These are phyloP conservation scores for Quercus lobata DNA, from an alignment of 331 rosid species.

Conservation along the genomic window DNA sequence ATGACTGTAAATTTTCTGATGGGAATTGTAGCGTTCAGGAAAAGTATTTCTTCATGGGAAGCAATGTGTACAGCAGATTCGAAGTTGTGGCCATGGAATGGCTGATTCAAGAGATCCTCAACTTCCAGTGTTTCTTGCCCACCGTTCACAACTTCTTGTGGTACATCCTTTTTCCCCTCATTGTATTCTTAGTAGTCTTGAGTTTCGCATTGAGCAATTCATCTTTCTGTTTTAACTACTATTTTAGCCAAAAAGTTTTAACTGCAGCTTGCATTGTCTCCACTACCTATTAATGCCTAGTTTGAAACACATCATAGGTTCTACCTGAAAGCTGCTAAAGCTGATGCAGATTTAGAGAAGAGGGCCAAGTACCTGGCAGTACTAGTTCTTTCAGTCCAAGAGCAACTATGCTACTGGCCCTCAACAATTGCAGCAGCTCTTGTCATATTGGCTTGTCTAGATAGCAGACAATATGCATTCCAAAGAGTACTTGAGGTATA, in stretches of 20 bases:
- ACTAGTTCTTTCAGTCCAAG: slow-evolving; percentile 55
- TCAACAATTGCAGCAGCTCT: slow-evolving; percentile 93
- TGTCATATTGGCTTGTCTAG: slow-evolving; percentile 75
- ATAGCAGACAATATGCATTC: slow-evolving; percentile 40
- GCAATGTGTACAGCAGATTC: slow-evolving; percentile 52
- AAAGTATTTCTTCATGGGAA: slow-evolving; percentile 43
- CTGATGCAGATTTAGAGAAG: slow-evolving; percentile 60
- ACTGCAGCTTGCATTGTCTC: slow-evolving; percentile 1
- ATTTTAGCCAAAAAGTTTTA: slow-evolving; percentile 1
- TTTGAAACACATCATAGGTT: slow-evolving; percentile 43
- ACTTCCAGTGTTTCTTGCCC: slow-evolving; percentile 76
- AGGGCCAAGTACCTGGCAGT: slow-evolving; percentile 67
- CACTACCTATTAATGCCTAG: background rate
- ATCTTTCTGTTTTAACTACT: background rate
- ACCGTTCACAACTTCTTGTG: slow-evolving; percentile 81
- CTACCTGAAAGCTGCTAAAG: slow-evolving; percentile 78
- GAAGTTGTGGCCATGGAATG: slow-evolving; percentile 99
- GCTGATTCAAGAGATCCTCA: slow-evolving; percentile 85
- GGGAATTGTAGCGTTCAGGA: slow-evolving; percentile 51
- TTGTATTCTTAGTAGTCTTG: slow-evolving; percentile 14
- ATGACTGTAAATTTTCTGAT: slow-evolving; percentile 11
- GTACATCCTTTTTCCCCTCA: slow-evolving; percentile 37
- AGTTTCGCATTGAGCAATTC: slow-evolving; percentile 4
- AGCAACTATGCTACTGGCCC: slow-evolving; percentile 66
- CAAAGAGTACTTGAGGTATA: slow-evolving; percentile 64